Base-by-base conservation (phyloP, 805 yeast species). In the Wickerhamiella allomyrinae region DNA sequence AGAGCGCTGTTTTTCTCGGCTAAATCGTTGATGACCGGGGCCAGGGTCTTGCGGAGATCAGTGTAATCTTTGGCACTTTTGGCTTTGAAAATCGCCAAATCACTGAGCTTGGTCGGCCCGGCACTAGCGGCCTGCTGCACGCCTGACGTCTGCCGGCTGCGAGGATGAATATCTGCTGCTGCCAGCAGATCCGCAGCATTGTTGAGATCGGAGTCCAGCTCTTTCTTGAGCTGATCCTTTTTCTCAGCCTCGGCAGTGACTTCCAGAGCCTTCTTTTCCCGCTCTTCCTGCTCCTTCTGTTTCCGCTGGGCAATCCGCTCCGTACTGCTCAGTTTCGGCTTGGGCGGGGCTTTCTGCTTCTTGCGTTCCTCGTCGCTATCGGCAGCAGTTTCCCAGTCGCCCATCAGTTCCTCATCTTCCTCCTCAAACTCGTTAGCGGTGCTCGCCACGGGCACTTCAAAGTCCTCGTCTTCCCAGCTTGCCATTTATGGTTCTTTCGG, bases 121-220 rank as follows among this genome's bases (percentile, higher is more conserved):
- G 64, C 65, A 13, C 52, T 35, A 2, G 48, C 50, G 3, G 50
- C 54, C 68, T 73, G 47, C 62, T 42, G 45, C 13, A 49, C 42
- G 2, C 52, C 46, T 10, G 43, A 38, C 73, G 41, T 72, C 70
- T 41, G 34, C 73, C 73, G 50, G 68, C 67, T 41, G 29, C 61
- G 50, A 21, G 64, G 64, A 46, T 60, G 64, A 36, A 58, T 50
- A 41, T 57, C 60, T 17, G 58, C 57, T 24, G 86, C 94, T 23
- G 86, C 95, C 58, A 89, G 85, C 53, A 89, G 68, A 53, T 83
- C 94, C 7, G 94, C 89, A 23, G 98, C 97, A 58, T 83, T 84
- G 61, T 83, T 84, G 60, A 89, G 68, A 65, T 89, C 98, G 21
- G 94, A 73, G 38, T 75, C 78, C 46, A 84, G 55, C 63, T 89